Evolutionary conservation across 352 stramenopile species (phyloP).

Genomic region (Phytophthora pistaciae): DNA sequence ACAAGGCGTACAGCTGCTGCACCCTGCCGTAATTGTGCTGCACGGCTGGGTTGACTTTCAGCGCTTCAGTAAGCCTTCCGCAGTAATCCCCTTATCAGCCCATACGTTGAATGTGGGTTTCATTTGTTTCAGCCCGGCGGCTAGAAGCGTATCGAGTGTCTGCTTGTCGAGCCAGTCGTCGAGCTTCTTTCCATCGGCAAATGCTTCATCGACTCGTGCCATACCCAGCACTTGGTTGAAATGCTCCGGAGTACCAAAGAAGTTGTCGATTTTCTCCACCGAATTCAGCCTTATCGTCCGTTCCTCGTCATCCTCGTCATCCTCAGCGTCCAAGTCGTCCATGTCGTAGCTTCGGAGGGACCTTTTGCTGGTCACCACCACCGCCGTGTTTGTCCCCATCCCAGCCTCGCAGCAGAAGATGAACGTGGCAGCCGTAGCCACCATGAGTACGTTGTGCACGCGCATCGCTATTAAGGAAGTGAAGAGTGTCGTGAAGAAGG

Average conservation of each 20-base stretch:
- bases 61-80: neutral
- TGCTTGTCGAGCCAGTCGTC: neutral
- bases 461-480: neutral
- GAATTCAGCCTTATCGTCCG: neutral
- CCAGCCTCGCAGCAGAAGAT: neutral
- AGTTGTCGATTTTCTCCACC: neutral
- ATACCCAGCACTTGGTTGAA: neutral
- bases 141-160: neutral
- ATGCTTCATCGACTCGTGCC: neutral
- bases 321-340: neutral
- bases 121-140: neutral
- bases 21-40: neutral
- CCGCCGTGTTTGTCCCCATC: neutral
- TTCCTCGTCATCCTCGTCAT: neutral
- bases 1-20: neutral
- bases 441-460: neutral
- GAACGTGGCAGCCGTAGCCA: neutral
- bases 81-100: neutral
- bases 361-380: neutral
- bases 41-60: neutral
- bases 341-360: constrained; percentile 1
- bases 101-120: neutral
- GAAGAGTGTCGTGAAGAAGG: neutral
- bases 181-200: neutral
- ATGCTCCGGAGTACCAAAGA: neutral